Evolutionary conservation across 2,329 filamentous ascomycete species (phyloP).

Genomic region (Venturia asperata): DNA sequence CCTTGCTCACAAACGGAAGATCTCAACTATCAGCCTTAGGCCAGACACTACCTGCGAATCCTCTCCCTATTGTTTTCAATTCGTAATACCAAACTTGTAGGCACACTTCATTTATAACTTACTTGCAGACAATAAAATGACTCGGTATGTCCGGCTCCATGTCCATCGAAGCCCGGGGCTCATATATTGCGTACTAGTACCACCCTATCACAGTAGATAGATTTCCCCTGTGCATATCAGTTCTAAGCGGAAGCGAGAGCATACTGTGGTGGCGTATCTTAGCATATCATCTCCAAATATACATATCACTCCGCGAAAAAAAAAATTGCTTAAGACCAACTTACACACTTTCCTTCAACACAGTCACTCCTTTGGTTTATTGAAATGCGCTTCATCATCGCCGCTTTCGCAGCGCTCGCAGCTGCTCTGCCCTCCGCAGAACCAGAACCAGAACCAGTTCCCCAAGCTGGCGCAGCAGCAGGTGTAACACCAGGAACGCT

Average conservation of each 20-base stretch:
- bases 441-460: slow-evolving; percentile 1
- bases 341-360: background rate
- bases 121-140: background rate
- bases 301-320: background rate
- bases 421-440: background rate
- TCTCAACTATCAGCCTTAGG: background rate
- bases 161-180: background rate
- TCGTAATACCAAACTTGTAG: background rate
- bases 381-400: background rate
- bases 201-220: background rate
- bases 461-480: background rate
- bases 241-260: background rate
- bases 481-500: slow-evolving; percentile 13
- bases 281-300: background rate
- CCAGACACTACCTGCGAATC: background rate
- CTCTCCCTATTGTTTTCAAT: too few relatives aligned
- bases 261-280: background rate
- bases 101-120: background rate
- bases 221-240: too few relatives aligned
- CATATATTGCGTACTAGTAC: too few relatives aligned
- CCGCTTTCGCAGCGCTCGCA: background rate
- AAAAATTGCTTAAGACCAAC: too few relatives aligned
- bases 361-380: slow-evolving; percentile 10
- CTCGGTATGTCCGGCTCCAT: background rate
- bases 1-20: background rate